Base-by-base conservation (phyloP, 108 stramenopile species). In the Nannochloropsis gaditana region DNA sequence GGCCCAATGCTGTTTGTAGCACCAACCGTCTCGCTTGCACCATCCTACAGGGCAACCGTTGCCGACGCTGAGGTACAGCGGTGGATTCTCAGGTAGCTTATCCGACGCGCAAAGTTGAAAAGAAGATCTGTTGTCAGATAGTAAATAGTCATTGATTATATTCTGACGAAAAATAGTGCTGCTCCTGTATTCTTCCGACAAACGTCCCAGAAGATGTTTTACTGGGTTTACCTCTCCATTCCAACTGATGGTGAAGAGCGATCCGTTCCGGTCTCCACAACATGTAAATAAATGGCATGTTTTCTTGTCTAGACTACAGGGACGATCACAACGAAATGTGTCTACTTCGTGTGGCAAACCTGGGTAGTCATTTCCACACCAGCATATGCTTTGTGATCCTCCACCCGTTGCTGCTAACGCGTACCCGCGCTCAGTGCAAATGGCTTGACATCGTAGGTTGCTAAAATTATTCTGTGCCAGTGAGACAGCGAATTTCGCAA, bases 1-100 rank as follows among this genome's bases (percentile, higher is more conserved):
- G 19, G 59, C 59, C 59, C 59, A 73, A n/a, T 73, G 59, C n/a
- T 73, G 59, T n/a, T 73, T 73, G 59, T 73, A 73, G 59, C 59
- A 73, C 4, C n/a, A 73, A 73, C 59, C 59, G 19, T 8, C 8
- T 15, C n/a, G 8, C 59, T n/a, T 73, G 8, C 59, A 6, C 59
- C 59, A 73, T 4, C 59, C 59, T n/a, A 73, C 59, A n/a, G 59
- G 59, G 59, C 59, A 73, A n/a, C 59, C 59, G 59, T 73, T 73
- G 59, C 59, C 59, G n/a, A 73, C 59, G 59, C 59, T 73, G 2
- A 73, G 59, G 59, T 73, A 73, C 59, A 73, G n/a, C 19, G 59
- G 59, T 73, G 59, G 4, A n/a, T n/a, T n/a, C n/a, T 73, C 59
- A 15, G 59, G 19, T 73, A 15, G 19, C 19, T 73, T 15, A n/a